Evolutionary conservation across 768 basidiomycete species (phyloP).

Genomic region (Leucocoprinus sp.): DNA sequence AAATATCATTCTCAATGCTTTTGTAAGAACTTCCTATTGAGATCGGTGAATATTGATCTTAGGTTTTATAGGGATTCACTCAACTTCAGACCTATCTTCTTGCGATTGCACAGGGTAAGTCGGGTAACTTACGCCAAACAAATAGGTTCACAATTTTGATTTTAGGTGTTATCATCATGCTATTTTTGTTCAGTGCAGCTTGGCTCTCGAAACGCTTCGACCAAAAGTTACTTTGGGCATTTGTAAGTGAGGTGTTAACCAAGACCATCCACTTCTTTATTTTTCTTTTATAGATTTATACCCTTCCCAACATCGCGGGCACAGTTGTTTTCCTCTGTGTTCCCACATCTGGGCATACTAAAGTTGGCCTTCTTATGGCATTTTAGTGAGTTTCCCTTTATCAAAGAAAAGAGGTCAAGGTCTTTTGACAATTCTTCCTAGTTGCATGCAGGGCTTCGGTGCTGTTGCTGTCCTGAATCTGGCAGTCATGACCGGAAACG

Average conservation of each 20-base stretch:
- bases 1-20: conserved; percentile 43
- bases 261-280: not conserved
- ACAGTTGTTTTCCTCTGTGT: conserved; percentile 39
- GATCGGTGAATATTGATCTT: no score
- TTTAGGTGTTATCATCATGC: conserved; percentile 31
- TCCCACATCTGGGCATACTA: conserved; percentile 28
- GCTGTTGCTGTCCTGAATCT: conserved; percentile 39
- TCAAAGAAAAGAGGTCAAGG: not conserved
- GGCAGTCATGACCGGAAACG: conserved; percentile 37
- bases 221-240: conserved; percentile 38
- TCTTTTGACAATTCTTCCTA: conserved; percentile 12
- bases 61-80: conserved; percentile 31
- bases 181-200: conserved; percentile 34
- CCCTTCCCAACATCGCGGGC: conserved; percentile 39
- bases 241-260: conserved; percentile 20
- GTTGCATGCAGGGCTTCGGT: conserved; percentile 38
- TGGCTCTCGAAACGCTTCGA: conserved; percentile 33
- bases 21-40: conserved; percentile 21
- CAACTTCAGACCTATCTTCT: conserved; percentile 43
- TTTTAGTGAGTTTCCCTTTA: conserved; percentile 39
- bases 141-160: not conserved
- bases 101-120: conserved; percentile 34
- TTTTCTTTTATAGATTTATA: conserved; percentile 27
- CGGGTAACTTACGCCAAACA: no score
- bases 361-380: conserved; percentile 38